Conservation (phyloP, 306 rosid genomes). For the Cucurbita ficifolia region DNA sequence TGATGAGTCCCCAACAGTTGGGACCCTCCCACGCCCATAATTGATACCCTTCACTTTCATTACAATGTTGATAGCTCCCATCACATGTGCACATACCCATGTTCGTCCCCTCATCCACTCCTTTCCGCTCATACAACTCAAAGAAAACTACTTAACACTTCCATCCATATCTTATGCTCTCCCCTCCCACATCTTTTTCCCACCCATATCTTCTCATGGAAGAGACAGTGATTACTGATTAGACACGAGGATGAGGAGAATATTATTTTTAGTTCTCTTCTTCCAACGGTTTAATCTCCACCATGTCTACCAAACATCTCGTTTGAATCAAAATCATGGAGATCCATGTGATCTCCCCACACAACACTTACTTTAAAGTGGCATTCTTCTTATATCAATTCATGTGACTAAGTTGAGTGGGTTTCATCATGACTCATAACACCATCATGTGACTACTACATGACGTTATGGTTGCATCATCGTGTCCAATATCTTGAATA, state of each 20-base stretch:
- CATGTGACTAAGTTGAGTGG: too few species aligned
- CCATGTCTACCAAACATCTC: not conserved
- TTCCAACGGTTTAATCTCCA: not conserved
- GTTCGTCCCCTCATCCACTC: not conserved
- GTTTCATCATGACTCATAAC: not conserved
- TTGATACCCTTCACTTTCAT: not conserved
- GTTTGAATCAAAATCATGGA: not conserved
- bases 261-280: not conserved
- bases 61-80: not conserved
- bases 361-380: not conserved
- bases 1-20: not conserved
- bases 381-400: too few species aligned
- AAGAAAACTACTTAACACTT: not conserved
- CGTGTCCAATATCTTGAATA: not conserved
- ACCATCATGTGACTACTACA: not conserved
- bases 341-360: not conserved
- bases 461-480: not conserved
- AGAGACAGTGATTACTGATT: not conserved
- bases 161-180: not conserved
- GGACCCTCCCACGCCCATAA: conserved; percentile 1
- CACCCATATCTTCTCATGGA: not conserved
- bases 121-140: not conserved
- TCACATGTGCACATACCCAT: not conserved
- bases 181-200: not conserved
- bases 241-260: not conserved